These are phyloP conservation scores for Neopestalotiopsis sp. DNA, from an alignment of 2,329 filamentous ascomycete species.

Conservation along the genomic window DNA sequence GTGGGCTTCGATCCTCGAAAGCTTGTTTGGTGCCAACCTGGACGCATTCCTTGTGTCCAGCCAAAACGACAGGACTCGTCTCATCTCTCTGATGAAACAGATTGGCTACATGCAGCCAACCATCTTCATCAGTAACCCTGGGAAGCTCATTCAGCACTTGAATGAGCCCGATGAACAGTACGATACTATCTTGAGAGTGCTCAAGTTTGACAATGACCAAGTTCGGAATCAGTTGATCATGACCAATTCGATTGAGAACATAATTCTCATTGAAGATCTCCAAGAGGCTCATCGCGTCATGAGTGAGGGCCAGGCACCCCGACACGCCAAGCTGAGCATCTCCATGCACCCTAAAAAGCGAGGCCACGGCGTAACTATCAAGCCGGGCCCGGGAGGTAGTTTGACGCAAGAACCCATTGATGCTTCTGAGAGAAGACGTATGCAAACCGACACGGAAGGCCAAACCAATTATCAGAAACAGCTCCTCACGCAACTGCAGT, in stretches of 20 bases:
- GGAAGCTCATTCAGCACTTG: conserved; percentile 60
- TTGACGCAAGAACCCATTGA: conserved; percentile 15
- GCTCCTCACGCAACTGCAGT: conserved; percentile 56
- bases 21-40: conserved; percentile 70
- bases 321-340: conserved; percentile 76
- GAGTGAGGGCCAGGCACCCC: conserved; percentile 63
- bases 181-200: conserved; percentile 78
- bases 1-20: conserved; percentile 86
- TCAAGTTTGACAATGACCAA: conserved; percentile 81
- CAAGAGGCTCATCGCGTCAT: conserved; percentile 72
- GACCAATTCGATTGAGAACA: conserved; percentile 81
- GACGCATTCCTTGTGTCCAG: conserved; percentile 82
- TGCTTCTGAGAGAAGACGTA: conserved; percentile 62
- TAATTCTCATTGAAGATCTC: conserved; percentile 74
- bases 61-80: conserved; percentile 73
- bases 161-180: conserved; percentile 76
- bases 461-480: conserved; percentile 63
- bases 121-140: conserved; percentile 67
- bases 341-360: conserved; percentile 66
- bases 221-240: conserved; percentile 86
- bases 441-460: conserved; percentile 76
- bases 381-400: conserved; percentile 41
- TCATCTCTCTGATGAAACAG: conserved; percentile 69
- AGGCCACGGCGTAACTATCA: conserved; percentile 65
- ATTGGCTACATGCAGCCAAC: conserved; percentile 52